Percentiles rank a stretch among this genome's conserved stretches.
These are phyloP conservation scores for Eimeria praecox DNA, from an alignment of 169 alveolate genomes.

Conservation along the genomic window DNA sequence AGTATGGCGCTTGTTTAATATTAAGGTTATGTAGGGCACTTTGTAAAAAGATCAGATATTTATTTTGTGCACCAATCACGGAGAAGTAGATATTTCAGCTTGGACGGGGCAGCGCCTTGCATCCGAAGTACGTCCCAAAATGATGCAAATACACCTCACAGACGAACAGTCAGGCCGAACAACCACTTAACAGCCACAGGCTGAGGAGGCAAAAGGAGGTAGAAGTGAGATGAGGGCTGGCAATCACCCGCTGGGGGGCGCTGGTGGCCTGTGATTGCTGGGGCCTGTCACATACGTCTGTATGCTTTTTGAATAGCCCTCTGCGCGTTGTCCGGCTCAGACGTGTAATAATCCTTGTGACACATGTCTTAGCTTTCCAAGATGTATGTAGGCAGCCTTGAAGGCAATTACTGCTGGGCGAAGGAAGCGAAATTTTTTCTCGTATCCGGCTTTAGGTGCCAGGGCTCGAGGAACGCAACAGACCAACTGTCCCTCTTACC, in stretches of 20 bases:
- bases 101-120: not conserved
- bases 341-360: not conserved
- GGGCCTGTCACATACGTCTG: not conserved
- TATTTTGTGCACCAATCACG: not conserved
- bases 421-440: too few species aligned
- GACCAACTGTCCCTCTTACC: too few species aligned
- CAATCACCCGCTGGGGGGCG: not conserved
- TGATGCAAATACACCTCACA: not conserved
- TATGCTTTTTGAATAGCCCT: not conserved
- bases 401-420: too few species aligned
- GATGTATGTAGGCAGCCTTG: not conserved
- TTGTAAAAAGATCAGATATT: too few species aligned
- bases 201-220: not conserved
- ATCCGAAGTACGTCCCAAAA: not conserved
- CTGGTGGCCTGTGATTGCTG: not conserved
- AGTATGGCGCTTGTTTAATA: too few species aligned
- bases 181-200: not conserved
- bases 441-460: too few species aligned
- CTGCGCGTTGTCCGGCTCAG: not conserved
- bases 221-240: not conserved
- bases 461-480: too few species aligned
- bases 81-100: not conserved
- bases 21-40: too few species aligned
- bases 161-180: not conserved
- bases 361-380: not conserved